phyloP scores from a whole-genome alignment of 768 basidiomycete species.

The Chlorophyllum brunneum region DNA sequence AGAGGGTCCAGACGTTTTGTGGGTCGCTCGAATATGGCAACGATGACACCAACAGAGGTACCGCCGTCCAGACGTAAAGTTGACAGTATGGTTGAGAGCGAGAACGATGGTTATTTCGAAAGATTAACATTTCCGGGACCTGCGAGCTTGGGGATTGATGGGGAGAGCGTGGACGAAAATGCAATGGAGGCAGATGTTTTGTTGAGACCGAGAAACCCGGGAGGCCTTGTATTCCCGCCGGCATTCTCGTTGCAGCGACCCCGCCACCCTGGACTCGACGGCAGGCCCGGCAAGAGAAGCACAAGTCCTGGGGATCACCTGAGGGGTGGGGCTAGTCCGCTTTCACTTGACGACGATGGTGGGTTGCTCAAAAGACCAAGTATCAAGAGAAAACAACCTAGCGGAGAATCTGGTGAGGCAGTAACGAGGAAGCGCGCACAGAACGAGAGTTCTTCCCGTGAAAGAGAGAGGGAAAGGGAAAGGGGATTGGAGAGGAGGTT shows the following conservation, averaged over 20 bases:
- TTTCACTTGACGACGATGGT: constrained; percentile 39
- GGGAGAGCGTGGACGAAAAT: not conserved
- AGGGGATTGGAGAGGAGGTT: constrained; percentile 1
- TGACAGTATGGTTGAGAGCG: not conserved
- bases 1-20: not conserved
- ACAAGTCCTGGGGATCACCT: constrained; percentile 69
- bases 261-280: not conserved
- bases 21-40: not conserved
- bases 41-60: no score
- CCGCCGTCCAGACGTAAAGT: not conserved
- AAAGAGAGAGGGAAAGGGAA: constrained; percentile 5
- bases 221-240: not conserved
- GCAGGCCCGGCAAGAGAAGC: constrained; percentile 48
- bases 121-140: not conserved
- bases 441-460: constrained; percentile 7
- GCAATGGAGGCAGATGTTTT: not conserved
- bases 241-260: not conserved
- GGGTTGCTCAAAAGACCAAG: constrained; percentile 65
- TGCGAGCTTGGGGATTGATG: not conserved
- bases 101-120: constrained; percentile 1
- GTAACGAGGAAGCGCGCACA: constrained; percentile 5
- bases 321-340: constrained; percentile 44
- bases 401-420: constrained; percentile 4
- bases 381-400: constrained; percentile 41
- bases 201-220: not conserved